Evolutionary conservation across 129 eudicot species (phyloP).

Genomic region (carrot (Daucus carota)): DH1_v3.0 NC_030383.2:3819001-3819500

Average conservation of each 20-base stretch:
- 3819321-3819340: too few relatives aligned
- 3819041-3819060: not conserved
- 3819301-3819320: not conserved
- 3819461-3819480: too few relatives aligned
- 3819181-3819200: conserved; percentile 53
- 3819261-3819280: conserved; percentile 57
- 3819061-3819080: not conserved
- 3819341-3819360: not conserved
- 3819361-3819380: not conserved
- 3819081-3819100: not conserved
- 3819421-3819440: too few relatives aligned
- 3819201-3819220: conserved; percentile 68
- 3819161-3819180: not conserved
- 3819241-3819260: conserved; percentile 48
- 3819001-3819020: not conserved
- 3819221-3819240: conserved; percentile 49
- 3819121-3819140: not conserved
- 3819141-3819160: not conserved
- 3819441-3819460: too few relatives aligned
- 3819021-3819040: not conserved
- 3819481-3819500: too few relatives aligned
- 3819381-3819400: not conserved
- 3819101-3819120: not conserved
- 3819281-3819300: conserved; percentile 4
- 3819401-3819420: not conserved